A percentile compares a stretch with the other conserved stretches of the same genome.
phyloP scores from a whole-genome alignment of 2,329 filamentous ascomycete genomes.

The Arthrobotrys pseudoclavata region DNA sequence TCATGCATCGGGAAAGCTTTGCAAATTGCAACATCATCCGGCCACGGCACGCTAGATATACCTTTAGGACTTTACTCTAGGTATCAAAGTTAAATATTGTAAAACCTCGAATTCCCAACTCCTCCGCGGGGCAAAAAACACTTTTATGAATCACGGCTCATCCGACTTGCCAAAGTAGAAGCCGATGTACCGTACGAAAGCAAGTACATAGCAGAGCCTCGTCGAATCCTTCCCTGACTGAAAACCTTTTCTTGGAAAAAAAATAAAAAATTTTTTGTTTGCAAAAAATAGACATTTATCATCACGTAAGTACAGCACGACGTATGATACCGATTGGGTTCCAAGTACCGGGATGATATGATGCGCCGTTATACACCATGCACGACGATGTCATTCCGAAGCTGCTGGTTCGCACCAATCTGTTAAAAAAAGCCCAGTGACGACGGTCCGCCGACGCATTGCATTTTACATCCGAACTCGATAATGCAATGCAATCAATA shows the following conservation, averaged over 20 bases:
- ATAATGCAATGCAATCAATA: slow-evolving; percentile 12
- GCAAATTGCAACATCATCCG: neutral
- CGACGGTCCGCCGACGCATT: slow-evolving; percentile 6
- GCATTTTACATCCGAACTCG: slow-evolving; percentile 8
- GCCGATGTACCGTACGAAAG: neutral
- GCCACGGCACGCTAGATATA: neutral
- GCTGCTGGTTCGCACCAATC: neutral
- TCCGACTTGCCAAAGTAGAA: slow-evolving; percentile 11
- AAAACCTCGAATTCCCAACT: slow-evolving; percentile 9
- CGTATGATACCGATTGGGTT: slow-evolving; percentile 32
- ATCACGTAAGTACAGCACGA: slow-evolving; percentile 36
- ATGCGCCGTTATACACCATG: slow-evolving; percentile 14
- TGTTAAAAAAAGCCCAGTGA: slow-evolving; percentile 1
- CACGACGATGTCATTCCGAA: slow-evolving; percentile 19
- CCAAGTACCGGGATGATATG: slow-evolving; percentile 1
- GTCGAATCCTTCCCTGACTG: slow-evolving; percentile 24
- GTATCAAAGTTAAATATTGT: neutral
- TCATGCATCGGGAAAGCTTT: neutral
- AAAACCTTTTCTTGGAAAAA: neutral
- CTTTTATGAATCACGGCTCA: slow-evolving; percentile 46
- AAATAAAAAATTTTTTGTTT: too few relatives aligned
- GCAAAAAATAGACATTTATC: neutral
- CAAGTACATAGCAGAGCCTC: slow-evolving; percentile 27
- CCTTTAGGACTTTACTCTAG: neutral
- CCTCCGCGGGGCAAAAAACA: slow-evolving; percentile 6